Percentiles rank a stretch among this genome's conserved stretches.
phyloP scores from a whole-genome alignment of 2,329 filamentous ascomycete genomes.

The Botryosphaeria agaves region DNA sequence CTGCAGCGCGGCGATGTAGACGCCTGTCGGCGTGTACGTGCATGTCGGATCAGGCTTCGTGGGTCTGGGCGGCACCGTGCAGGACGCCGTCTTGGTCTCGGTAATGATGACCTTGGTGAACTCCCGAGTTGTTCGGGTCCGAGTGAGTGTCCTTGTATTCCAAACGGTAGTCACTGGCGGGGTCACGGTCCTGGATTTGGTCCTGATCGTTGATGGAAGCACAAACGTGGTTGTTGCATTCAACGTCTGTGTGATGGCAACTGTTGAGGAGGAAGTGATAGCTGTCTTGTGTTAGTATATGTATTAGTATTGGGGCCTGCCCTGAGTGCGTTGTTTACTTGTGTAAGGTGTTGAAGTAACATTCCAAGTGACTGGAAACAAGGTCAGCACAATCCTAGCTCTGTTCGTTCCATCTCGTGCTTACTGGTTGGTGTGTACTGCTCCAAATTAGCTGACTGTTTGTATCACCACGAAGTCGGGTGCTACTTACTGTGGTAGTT shows the following conservation, averaged over 20 bases:
- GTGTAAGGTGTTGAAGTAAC: not conserved
- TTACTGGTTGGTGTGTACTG: too few species aligned
- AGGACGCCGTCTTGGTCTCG: conserved; percentile 14
- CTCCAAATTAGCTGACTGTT: too few species aligned
- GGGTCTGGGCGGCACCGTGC: conserved; percentile 10
- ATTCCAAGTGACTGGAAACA: not conserved
- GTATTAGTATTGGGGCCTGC: too few species aligned
- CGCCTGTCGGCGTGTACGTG: conserved; percentile 11
- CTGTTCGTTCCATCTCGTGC: too few species aligned
- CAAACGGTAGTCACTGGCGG: conserved; percentile 7
- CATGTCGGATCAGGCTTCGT: conserved; percentile 10
- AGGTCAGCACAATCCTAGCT: too few species aligned
- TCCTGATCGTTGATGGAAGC: conserved; percentile 8
- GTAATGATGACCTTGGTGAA: conserved; percentile 4
- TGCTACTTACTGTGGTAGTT: conserved; percentile 1
- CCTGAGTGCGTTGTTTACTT: too few species aligned
- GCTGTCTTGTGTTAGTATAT: too few species aligned
- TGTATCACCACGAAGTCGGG: too few species aligned
- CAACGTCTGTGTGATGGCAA: conserved; percentile 8
- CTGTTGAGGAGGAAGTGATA: conserved; percentile 5
- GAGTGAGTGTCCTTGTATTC: conserved; percentile 7
- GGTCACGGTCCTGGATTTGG: conserved; percentile 9
- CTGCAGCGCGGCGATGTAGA: conserved; percentile 6
- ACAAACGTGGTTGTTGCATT: conserved; percentile 11
- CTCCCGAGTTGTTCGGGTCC: conserved; percentile 6